Base-by-base conservation (phyloP, 192 early-diverging fungal species). In the Linnemannia schmuckeri region DNA sequence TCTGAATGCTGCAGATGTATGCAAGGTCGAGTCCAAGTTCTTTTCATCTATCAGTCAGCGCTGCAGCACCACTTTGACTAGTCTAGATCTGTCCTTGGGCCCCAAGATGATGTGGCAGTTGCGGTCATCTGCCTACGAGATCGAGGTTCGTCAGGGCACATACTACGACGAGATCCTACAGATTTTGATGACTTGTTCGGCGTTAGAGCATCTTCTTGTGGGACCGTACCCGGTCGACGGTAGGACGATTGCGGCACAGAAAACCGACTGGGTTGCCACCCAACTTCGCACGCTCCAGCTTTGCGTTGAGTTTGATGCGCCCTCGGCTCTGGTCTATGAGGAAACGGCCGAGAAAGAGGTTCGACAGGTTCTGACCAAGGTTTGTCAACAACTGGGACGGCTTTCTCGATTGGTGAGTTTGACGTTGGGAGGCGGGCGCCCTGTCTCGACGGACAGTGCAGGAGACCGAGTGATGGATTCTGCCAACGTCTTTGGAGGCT, bases 151-250 rank as follows among this genome's bases (percentile, higher is more conserved):
- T 20, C 6, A 46, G 10, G 41, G 8, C 13, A 35, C 18, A 20
- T 82, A 82, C 40, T 82, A 61, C 27, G 38, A 70, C 52, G 49
- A 33, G 13, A 44, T 82, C 42, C 71, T 82, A 22, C 38, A n/a
- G 10, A 76, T 82, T 12, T 17, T 82, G 12, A 71, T 27, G 17
- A 71, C 33, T 27, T 82, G 80, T n/a, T 22, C 46, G 6, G 46
- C 9, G 18, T 41, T 82, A 37, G 68, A 82, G 49, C 18, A 42
- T 13, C 55, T 82, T 9, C 73, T 76, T 44, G 80, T 74, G 1
- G 80, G 55, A n/a, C 55, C 74, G 0, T 82, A 82, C 20, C 80
- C 80, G 15, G 27, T 82, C 46, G 68, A 82, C 30, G 80, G 57
- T 20, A 44, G 52, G 27, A 18, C 35, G n/a, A 76, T 82, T 42